phyloP scores from a whole-genome alignment of 2,329 filamentous ascomycete species.

The Fusarium keratoplasticum region DNA sequence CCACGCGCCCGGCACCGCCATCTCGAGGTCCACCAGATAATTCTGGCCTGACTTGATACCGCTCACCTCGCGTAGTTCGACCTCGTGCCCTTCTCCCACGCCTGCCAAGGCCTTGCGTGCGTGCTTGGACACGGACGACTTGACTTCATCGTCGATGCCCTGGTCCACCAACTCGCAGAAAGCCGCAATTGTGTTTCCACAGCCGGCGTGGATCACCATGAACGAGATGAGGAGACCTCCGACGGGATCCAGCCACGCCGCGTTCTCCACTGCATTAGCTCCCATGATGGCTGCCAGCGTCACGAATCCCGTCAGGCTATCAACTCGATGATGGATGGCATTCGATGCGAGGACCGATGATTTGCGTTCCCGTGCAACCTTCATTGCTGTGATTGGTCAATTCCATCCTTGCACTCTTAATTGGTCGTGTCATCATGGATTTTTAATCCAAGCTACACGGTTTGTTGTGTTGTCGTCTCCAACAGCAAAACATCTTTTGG shows the following conservation, averaged over 20 bases:
- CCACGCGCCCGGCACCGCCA: constrained; percentile 83
- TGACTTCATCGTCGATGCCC: constrained; percentile 87
- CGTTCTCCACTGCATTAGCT: constrained; percentile 86
- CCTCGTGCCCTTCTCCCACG: constrained; percentile 65
- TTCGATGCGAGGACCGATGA: constrained; percentile 97
- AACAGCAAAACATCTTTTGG: neutral
- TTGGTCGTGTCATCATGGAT: neutral
- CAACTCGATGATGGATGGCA: constrained; percentile 94
- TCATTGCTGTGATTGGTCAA: constrained; percentile 77
- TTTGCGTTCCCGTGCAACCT: constrained; percentile 92
- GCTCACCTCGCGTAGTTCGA: constrained; percentile 82
- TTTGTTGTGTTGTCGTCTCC: neutral
- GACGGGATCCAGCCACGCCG: constrained; percentile 93
- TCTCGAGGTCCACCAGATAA: constrained; percentile 90
- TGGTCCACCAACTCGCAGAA: constrained; percentile 92
- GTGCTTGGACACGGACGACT: constrained; percentile 75
- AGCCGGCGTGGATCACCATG: constrained; percentile 92
- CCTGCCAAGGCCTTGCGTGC: constrained; percentile 68
- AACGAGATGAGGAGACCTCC: constrained; percentile 92
- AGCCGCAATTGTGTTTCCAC: constrained; percentile 84
- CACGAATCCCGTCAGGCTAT: constrained; percentile 94
- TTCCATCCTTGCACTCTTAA: neutral
- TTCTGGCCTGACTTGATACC: constrained; percentile 98
- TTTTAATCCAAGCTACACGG: neutral
- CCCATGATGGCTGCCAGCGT: constrained; percentile 90